phyloP scores from a whole-genome alignment of 2,329 filamentous ascomycete species.

The Fusarium irregulare region DNA sequence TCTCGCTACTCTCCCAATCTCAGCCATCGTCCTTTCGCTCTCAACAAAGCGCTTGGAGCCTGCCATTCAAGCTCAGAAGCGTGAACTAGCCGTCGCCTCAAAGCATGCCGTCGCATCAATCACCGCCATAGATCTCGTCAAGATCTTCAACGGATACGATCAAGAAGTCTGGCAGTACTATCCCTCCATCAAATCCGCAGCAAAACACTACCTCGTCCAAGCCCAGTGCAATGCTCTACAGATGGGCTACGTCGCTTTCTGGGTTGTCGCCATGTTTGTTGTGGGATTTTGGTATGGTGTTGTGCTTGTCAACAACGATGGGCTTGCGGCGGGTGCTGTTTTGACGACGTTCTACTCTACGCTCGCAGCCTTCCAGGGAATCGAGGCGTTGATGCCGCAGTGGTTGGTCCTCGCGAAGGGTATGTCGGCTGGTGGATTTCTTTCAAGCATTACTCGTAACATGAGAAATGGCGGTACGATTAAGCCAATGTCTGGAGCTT shows the following conservation, averaged over 20 bases:
- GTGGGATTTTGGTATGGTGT: conserved; percentile 92
- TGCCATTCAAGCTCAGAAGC: conserved; percentile 76
- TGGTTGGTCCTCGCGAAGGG: conserved; percentile 84
- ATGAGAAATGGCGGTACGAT: background rate
- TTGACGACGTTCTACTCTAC: conserved; percentile 89
- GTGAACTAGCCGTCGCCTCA: conserved; percentile 74
- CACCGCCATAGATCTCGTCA: conserved; percentile 83
- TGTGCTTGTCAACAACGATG: conserved; percentile 70
- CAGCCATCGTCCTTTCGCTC: conserved; percentile 68
- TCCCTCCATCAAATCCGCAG: conserved; percentile 66
- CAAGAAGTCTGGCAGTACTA: conserved; percentile 76
- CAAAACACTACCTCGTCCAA: conserved; percentile 73
- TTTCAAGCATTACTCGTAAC: conserved; percentile 62
- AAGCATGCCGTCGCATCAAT: conserved; percentile 78
- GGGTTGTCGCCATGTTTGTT: conserved; percentile 83
- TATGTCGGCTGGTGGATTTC: conserved; percentile 74
- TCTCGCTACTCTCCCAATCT: conserved; percentile 77
- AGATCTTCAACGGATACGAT: conserved; percentile 81
- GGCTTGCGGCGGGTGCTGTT: conserved; percentile 72
- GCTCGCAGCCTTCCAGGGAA: conserved; percentile 78
- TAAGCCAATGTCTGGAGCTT: conserved; percentile 5
- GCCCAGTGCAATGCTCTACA: conserved; percentile 77
- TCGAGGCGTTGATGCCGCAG: conserved; percentile 80
- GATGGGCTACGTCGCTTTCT: conserved; percentile 77
- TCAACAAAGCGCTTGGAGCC: conserved; percentile 71